Evolutionary conservation across 169 alveolate genomes (phyloP).

Genomic region (Cryptosporidium andersoni): DNA sequence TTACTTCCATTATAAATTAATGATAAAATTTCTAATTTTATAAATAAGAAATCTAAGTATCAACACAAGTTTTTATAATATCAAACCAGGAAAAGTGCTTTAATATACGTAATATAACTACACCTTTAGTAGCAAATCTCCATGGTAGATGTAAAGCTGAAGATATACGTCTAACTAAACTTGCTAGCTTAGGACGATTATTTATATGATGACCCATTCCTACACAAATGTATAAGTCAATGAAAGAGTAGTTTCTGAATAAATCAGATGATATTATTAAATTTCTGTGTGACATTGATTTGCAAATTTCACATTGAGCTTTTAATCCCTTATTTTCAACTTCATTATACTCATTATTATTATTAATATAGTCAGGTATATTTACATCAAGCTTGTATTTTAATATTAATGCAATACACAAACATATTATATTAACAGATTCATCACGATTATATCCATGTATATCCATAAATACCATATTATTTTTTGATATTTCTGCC

Average conservation of each 20-base stretch:
- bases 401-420: constrained; percentile 33
- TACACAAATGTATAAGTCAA: constrained; percentile 60
- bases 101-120: constrained; percentile 36
- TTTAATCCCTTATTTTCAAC: constrained; percentile 5
- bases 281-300: not conserved
- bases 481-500: not conserved
- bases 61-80: not conserved
- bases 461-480: constrained; percentile 19
- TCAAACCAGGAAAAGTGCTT: constrained; percentile 25
- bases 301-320: not conserved
- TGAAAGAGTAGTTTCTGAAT: constrained; percentile 15
- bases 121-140: constrained; percentile 60
- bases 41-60: too few species aligned
- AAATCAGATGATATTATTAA: constrained; percentile 7
- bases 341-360: not conserved
- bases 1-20: not conserved
- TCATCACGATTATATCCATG: constrained; percentile 53
- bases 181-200: constrained; percentile 46
- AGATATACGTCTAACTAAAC: constrained; percentile 55
- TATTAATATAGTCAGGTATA: not conserved
- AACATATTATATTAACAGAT: constrained; percentile 2
- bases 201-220: constrained; percentile 43
- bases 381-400: constrained; percentile 26
- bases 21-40: too few species aligned
- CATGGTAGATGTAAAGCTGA: constrained; percentile 48